phyloP scores from a whole-genome alignment of 768 basidiomycete species.

The Termitomyces sp. region DNA sequence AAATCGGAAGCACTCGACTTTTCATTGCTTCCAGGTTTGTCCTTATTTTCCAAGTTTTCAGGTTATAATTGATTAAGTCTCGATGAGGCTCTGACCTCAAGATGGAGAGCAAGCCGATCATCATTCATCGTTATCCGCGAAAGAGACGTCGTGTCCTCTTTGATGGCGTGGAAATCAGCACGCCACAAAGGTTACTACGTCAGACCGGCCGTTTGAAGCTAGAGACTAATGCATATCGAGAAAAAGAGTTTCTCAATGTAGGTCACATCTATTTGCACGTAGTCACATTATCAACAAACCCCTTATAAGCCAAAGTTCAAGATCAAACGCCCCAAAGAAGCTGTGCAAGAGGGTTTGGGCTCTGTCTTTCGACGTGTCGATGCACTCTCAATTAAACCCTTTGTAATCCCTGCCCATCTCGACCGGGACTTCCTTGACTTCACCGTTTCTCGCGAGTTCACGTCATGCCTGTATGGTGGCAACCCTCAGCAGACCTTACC shows the following conservation, averaged over 20 bases:
- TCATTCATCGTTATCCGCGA: neutral
- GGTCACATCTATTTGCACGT: neutral
- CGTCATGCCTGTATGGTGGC: conserved; percentile 8
- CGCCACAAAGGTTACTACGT: neutral
- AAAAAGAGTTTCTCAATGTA: conserved; percentile 6
- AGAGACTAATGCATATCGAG: neutral
- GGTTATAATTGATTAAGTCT: too few relatives aligned
- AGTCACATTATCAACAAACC: neutral
- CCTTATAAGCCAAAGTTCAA: conserved; percentile 5
- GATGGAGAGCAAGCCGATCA: neutral
- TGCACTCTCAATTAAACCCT: conserved; percentile 1
- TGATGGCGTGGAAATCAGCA: neutral
- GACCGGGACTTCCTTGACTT: conserved; percentile 2
- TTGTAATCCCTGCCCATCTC: neutral
- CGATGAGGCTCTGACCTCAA: neutral
- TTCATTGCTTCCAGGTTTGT: neutral
- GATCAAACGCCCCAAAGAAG: conserved; percentile 5
- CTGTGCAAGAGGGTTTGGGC: neutral
- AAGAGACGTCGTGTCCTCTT: neutral
- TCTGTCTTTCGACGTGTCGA: conserved; percentile 9
- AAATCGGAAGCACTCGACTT: neutral
- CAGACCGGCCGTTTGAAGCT: too few relatives aligned
- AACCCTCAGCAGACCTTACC: neutral
- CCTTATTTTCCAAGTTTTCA: neutral
- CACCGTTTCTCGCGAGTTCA: conserved; percentile 5